A percentile compares a stretch with the other conserved stretches of the same genome.
phyloP scores from a whole-genome alignment of 2,329 filamentous ascomycete species.

The Gnomoniopsis smithogilvyi region DNA sequence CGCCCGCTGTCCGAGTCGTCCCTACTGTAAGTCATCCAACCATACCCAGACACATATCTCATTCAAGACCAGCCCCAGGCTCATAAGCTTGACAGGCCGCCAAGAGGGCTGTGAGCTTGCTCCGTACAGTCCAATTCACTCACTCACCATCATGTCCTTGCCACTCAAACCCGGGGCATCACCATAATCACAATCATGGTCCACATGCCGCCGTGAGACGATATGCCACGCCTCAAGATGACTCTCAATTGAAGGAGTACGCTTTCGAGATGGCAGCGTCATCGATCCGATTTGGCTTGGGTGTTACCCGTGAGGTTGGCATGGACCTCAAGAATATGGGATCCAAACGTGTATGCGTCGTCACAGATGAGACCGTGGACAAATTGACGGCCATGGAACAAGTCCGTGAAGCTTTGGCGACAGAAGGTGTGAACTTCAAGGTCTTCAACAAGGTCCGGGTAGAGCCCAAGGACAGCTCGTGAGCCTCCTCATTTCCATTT shows the following conservation, averaged over 20 bases:
- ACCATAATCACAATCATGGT: slow-evolving; percentile 54
- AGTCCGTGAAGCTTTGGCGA: slow-evolving; percentile 74
- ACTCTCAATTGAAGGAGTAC: slow-evolving; percentile 81
- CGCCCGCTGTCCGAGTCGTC: slow-evolving; percentile 29
- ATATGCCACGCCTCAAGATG: slow-evolving; percentile 74
- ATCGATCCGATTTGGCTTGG: slow-evolving; percentile 89
- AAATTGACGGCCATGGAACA: slow-evolving; percentile 87
- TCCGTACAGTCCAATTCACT: slow-evolving; percentile 87
- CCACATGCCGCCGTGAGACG: slow-evolving; percentile 32
- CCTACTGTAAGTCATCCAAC: slow-evolving; percentile 30
- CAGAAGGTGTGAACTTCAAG: slow-evolving; percentile 75
- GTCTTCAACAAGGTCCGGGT: slow-evolving; percentile 79
- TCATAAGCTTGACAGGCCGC: slow-evolving; percentile 42
- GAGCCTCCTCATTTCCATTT: slow-evolving; percentile 31
- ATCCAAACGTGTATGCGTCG: slow-evolving; percentile 81
- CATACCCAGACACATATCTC: too few relatives aligned
- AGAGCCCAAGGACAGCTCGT: slow-evolving; percentile 94
- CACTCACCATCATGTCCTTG: slow-evolving; percentile 89
- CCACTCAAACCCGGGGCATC: slow-evolving; percentile 82
- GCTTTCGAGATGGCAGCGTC: slow-evolving; percentile 98
- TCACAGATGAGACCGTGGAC: slow-evolving; percentile 81
- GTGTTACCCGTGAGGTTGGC: slow-evolving; percentile 90
- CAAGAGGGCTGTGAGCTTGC: slow-evolving; percentile 65
- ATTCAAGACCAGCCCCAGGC: background rate
- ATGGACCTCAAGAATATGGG: slow-evolving; percentile 97